Conservation (phyloP, 805 yeast species). For the Suhomyces kilbournensis region DNA sequence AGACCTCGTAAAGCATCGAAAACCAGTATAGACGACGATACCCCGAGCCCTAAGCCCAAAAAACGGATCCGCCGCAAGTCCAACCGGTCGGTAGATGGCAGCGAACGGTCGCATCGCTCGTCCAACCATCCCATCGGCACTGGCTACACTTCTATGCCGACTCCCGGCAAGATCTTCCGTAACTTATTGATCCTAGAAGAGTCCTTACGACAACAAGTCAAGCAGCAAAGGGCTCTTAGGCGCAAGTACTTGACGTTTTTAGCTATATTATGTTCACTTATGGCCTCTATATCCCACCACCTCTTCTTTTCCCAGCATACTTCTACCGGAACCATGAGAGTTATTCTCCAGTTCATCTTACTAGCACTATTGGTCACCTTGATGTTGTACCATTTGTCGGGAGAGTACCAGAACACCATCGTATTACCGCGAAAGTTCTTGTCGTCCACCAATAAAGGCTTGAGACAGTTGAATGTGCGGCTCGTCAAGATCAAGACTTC, state of each 20-base stretch:
- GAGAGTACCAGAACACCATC: constrained; percentile 84
- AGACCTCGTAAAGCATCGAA: constrained; percentile 3
- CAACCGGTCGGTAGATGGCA: constrained; percentile 3
- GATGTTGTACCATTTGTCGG: constrained; percentile 77
- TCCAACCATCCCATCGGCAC: constrained; percentile 15
- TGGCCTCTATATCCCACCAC: constrained; percentile 39
- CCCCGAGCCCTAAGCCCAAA: constrained; percentile 21
- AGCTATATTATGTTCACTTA: constrained; percentile 37
- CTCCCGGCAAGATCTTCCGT: constrained; percentile 72
- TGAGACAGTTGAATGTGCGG: constrained; percentile 77
- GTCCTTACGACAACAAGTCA: constrained; percentile 74
- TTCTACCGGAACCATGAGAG: constrained; percentile 33
- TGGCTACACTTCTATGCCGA: constrained; percentile 28
- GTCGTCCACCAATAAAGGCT: constrained; percentile 81
- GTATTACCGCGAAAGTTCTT: constrained; percentile 78
- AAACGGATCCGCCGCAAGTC: constrained; percentile 12
- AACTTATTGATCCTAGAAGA: constrained; percentile 84
- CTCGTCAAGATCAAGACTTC: constrained; percentile 58
- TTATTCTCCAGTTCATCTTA: constrained; percentile 51
- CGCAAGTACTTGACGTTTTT: constrained; percentile 58
- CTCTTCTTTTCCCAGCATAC: constrained; percentile 24
- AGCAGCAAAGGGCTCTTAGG: constrained; percentile 65
- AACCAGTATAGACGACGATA: constrained; percentile 13
- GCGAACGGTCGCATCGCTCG: constrained; percentile 23
- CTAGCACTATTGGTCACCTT: constrained; percentile 65